Percentiles rank a stretch among this genome's conserved stretches.
Conservation (phyloP, 2,329 filamentous ascomycete species). For the Metarhizium anisopliae region DNA sequence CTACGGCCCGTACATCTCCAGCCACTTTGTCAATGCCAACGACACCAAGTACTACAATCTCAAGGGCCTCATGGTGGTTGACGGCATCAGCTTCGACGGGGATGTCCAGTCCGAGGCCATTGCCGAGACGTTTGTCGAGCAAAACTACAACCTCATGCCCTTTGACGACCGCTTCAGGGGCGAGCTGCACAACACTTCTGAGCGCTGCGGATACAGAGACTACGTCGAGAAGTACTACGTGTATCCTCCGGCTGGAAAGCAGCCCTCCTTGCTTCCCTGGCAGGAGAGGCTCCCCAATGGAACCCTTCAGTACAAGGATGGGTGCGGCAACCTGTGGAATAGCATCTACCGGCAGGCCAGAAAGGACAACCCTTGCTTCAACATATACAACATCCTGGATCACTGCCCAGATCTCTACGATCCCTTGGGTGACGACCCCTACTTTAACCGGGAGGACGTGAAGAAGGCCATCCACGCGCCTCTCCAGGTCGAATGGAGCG, state of each 20-base stretch:
- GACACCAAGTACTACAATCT: constrained; percentile 61
- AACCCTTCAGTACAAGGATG: constrained; percentile 24
- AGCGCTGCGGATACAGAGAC: constrained; percentile 52
- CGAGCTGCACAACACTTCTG: constrained; percentile 40
- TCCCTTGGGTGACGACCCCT: constrained; percentile 62
- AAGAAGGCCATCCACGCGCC: constrained; percentile 61
- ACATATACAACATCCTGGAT: constrained; percentile 64
- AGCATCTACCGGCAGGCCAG: constrained; percentile 44
- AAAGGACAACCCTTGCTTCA: constrained; percentile 66
- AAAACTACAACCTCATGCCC: constrained; percentile 50
- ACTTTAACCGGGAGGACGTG: constrained; percentile 65
- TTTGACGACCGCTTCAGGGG: constrained; percentile 52
- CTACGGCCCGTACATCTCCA: constrained; percentile 64
- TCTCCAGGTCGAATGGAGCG: constrained; percentile 17
- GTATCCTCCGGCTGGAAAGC: constrained; percentile 57
- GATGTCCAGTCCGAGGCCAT: constrained; percentile 36
- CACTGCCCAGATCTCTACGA: constrained; percentile 66
- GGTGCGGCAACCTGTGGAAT: constrained; percentile 49
- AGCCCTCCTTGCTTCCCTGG: constrained; percentile 42
- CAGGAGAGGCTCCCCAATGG: constrained; percentile 18
- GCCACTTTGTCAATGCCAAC: constrained; percentile 60
- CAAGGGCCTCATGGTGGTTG: constrained; percentile 62
- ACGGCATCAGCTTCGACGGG: constrained; percentile 53
- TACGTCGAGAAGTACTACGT: constrained; percentile 53
- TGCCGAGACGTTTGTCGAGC: constrained; percentile 49